Evolutionary conservation across 495 filamentous ascomycete genomes (phyloP), one percentile per base, ranked within the genome.

Genomic region (Clavariopsis aquatica): DNA sequence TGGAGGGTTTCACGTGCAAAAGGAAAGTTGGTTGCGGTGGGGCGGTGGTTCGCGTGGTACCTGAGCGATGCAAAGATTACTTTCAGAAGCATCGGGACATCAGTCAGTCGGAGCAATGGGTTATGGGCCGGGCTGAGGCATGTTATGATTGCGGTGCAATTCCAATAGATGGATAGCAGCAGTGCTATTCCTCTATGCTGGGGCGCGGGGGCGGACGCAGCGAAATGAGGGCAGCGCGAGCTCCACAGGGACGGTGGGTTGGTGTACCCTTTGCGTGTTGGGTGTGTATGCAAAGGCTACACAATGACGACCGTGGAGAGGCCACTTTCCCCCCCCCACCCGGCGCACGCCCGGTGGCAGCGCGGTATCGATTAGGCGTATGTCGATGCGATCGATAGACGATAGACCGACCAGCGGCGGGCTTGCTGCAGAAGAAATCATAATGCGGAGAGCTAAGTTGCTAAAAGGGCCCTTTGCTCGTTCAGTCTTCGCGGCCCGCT

Each of bases 391-490:
- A 58, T 59, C 62, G 62, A 65, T 65, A 65, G 41, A 56, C 27
- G 60, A 56, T 47, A 62, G 34, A n/a, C 24, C 15, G 52, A 6
- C 27, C 22, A 58, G 23, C 9, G 61, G 27, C 52, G 29, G 7
- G 51, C 24, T 17, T 24, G 22, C 47, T 56, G 52, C 24, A 58
- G 47, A 53, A 58, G 61, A 45, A 59, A 52, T 53, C 62, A 58
- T 65, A 65, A 65, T 65, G 62, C 46, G 62, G 62, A 65, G 62
- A 59, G 15, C 24, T 65, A 65, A 65, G 38, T 22, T 49, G 29
- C 22, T 49, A 27, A 27, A 13, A 3, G 3, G 29, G 6, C 17
- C 41, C 27, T 34, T 19, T 4, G 28, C 45, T 5, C 45, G 53
- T 49, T 57, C 47, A 15, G 8, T 22, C 26, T 34, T 28, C 1